Conservation (phyloP, 139 green algal species). For the Chlorella sorokiniana region DNA sequence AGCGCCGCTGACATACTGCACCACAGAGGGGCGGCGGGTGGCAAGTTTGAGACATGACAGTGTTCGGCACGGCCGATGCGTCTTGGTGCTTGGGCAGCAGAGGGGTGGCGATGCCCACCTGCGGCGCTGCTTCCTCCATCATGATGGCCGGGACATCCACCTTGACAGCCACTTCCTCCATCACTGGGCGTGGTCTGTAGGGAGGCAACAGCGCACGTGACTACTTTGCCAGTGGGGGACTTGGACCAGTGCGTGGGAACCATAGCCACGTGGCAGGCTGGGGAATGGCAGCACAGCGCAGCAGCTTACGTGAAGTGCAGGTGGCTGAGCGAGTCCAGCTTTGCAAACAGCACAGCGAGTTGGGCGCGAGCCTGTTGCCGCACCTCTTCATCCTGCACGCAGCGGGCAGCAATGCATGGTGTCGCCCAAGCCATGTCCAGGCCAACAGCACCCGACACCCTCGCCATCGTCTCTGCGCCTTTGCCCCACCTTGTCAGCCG, state of each 20-base stretch:
- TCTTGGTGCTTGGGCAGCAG: no score
- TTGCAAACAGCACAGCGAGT: slow-evolving; percentile 78
- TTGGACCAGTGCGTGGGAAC: neutral
- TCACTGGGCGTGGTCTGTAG: slow-evolving; percentile 81
- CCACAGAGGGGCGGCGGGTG: no score
- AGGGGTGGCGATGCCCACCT: slow-evolving; percentile 30
- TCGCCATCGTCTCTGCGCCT: neutral
- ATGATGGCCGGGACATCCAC: slow-evolving; percentile 77
- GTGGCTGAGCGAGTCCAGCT: slow-evolving; percentile 91
- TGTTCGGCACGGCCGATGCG: neutral
- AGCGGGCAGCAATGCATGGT: neutral
- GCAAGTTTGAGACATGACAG: neutral
- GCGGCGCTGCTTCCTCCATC: slow-evolving; percentile 84
- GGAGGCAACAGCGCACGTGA: neutral
- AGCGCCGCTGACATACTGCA: slow-evolving; percentile 59
- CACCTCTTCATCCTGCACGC: slow-evolving; percentile 43
- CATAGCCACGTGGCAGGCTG: neutral
- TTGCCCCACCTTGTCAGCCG: slow-evolving; percentile 49
- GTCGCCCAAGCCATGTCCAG: neutral
- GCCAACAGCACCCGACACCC: neutral
- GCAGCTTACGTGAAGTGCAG: slow-evolving; percentile 73
- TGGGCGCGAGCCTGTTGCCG: slow-evolving; percentile 60
- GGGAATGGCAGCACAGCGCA: neutral
- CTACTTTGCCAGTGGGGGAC: neutral
- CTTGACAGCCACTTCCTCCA: slow-evolving; percentile 81